These are phyloP conservation scores for Dalbergia oliveri DNA, from an alignment of 306 rosid genomes.

Conservation along the genomic window DNA sequence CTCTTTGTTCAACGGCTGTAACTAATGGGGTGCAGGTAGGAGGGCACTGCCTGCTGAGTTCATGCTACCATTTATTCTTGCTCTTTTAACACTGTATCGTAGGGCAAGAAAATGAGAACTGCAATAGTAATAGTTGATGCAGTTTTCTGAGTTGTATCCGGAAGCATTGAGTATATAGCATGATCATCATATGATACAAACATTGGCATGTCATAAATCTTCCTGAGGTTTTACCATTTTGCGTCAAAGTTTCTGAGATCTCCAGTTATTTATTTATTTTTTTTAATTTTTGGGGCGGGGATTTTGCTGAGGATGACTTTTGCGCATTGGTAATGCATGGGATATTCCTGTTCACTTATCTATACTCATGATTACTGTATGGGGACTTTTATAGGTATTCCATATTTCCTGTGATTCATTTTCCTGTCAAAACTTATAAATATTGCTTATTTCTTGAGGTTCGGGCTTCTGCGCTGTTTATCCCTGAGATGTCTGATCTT, in stretches of 20 bases:
- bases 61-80: slow-evolving; percentile 4
- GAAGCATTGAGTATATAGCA: slow-evolving; percentile 8
- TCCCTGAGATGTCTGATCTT: slow-evolving; percentile 69
- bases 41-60: background rate
- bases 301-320: slow-evolving; percentile 19
- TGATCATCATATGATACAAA: background rate
- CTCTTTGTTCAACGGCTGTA: slow-evolving; percentile 75
- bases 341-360: slow-evolving; percentile 31
- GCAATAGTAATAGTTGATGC: slow-evolving; percentile 8
- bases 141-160: slow-evolving; percentile 33
- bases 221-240: slow-evolving; percentile 12
- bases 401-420: too few species aligned
- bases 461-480: slow-evolving; percentile 78
- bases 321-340: slow-evolving; percentile 3
- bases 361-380: slow-evolving; percentile 16
- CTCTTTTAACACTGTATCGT: slow-evolving; percentile 20
- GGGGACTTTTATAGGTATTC: background rate
- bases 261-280: background rate
- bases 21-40: slow-evolving; percentile 86
- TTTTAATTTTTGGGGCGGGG: background rate
- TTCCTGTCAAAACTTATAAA: slow-evolving; percentile 43
- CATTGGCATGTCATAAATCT: slow-evolving; percentile 24
- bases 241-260: background rate
- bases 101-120: slow-evolving; percentile 17
- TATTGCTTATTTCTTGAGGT: slow-evolving; percentile 60